A percentile compares a stretch with the other conserved stretches of the same genome.
Conservation (phyloP, 257 asterid species). For the Euphrasia confusa region DNA sequence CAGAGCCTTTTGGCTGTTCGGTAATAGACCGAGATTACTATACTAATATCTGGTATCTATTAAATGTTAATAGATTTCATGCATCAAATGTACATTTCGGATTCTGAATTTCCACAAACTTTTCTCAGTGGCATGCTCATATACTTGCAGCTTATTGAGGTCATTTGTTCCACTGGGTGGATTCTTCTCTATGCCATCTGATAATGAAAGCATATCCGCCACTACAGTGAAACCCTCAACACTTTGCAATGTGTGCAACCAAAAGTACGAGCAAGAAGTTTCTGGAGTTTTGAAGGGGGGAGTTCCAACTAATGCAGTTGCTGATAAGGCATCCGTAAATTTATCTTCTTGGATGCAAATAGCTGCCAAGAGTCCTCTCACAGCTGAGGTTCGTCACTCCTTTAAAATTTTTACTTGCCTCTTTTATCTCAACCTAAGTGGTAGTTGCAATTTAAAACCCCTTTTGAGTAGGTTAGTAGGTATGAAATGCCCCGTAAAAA, state of each 20-base stretch:
- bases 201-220: slow-evolving; percentile 38
- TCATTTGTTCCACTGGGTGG: slow-evolving; percentile 97
- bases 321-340: slow-evolving; percentile 42
- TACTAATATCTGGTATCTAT: slow-evolving; percentile 1
- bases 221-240: slow-evolving; percentile 32
- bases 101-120: slow-evolving; percentile 27
- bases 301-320: slow-evolving; percentile 38
- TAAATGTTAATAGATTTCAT: background rate
- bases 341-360: slow-evolving; percentile 64
- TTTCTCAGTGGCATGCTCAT: slow-evolving; percentile 35
- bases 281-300: slow-evolving; percentile 47
- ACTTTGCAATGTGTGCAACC: slow-evolving; percentile 67
- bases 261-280: slow-evolving; percentile 72
- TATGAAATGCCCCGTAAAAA: slow-evolving; percentile 36
- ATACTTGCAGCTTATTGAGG: slow-evolving; percentile 74
- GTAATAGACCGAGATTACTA: slow-evolving; percentile 1
- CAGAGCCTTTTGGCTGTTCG: background rate
- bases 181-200: slow-evolving; percentile 76
- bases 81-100: slow-evolving; percentile 17
- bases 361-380: slow-evolving; percentile 42
- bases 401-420: slow-evolving; percentile 18
- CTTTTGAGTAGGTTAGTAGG: slow-evolving; percentile 6
- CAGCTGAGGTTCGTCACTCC: slow-evolving; percentile 63
- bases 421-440: slow-evolving; percentile 7
- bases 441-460: background rate